Conservation (phyloP, 2,329 filamentous ascomycete species). For the Fusarium hostae region DNA sequence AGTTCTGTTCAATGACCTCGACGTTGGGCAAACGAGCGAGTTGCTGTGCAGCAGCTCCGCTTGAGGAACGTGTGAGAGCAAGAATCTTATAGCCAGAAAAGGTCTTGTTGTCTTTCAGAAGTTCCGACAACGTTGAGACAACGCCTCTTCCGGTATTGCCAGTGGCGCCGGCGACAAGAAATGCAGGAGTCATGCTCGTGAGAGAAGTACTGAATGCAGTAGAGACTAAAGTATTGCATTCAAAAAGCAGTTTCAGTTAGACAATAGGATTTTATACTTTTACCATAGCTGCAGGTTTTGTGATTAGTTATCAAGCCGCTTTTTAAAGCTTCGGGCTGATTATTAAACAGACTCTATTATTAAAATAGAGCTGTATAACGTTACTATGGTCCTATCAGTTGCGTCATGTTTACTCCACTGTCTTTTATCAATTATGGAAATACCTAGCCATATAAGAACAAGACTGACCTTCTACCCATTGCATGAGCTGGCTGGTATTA, state of each 20-base stretch:
- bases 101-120: rapidly evolving
- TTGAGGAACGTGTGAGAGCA: background rate
- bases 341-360: background rate
- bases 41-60: background rate
- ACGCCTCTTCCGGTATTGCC: background rate
- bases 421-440: background rate
- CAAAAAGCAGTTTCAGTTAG: rapidly evolving
- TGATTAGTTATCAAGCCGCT: rapidly evolving
- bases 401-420: no score
- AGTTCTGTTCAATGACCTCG: background rate
- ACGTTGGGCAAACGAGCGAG: background rate
- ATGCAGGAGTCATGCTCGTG: background rate
- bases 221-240: rapidly evolving
- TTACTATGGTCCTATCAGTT: no score
- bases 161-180: background rate
- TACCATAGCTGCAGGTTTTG: rapidly evolving
- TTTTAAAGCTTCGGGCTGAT: background rate
- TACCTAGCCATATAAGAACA: background rate
- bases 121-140: background rate
- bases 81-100: rapidly evolving
- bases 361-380: background rate
- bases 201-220: rapidly evolving
- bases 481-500: rapidly evolving
- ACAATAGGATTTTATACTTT: background rate
- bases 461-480: background rate